Conservation (phyloP, 148 eudicot species). For the Silene latifolia region DNA sequence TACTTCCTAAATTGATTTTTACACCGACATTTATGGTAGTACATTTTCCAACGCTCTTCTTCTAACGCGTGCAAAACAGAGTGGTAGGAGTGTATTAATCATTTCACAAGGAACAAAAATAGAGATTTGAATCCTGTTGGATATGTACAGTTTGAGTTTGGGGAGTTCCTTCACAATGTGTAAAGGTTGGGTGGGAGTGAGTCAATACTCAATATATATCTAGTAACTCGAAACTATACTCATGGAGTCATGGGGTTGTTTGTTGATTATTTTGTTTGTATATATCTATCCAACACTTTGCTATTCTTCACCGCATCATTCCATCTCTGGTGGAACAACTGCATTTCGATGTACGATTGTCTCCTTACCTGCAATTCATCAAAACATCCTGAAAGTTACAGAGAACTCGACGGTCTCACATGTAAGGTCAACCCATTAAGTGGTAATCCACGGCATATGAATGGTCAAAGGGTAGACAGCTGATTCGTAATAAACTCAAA, state of each 20-base stretch:
- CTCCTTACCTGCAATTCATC: conserved; percentile 52
- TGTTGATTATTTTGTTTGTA: conserved; percentile 28
- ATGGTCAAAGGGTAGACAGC: too few species aligned
- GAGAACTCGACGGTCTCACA: not conserved
- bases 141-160: not conserved
- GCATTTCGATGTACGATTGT: conserved; percentile 69
- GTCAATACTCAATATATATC: not conserved
- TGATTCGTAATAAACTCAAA: too few species aligned
- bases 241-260: not conserved
- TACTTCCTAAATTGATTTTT: not conserved
- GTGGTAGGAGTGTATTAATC: not conserved
- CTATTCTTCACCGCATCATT: conserved; percentile 51
- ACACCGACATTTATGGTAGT: not conserved
- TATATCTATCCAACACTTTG: conserved; percentile 70
- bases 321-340: conserved; percentile 66
- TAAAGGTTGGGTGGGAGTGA: not conserved
- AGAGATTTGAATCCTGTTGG: not conserved
- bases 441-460: too few species aligned
- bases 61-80: not conserved
- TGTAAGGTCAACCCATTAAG: not conserved
- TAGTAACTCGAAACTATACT: not conserved
- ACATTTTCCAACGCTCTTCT: not conserved
- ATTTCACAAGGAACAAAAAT: not conserved
- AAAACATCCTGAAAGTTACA: not conserved
- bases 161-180: not conserved